phyloP scores from a whole-genome alignment of 306 rosid genomes.

The Luffa acutangula region DNA sequence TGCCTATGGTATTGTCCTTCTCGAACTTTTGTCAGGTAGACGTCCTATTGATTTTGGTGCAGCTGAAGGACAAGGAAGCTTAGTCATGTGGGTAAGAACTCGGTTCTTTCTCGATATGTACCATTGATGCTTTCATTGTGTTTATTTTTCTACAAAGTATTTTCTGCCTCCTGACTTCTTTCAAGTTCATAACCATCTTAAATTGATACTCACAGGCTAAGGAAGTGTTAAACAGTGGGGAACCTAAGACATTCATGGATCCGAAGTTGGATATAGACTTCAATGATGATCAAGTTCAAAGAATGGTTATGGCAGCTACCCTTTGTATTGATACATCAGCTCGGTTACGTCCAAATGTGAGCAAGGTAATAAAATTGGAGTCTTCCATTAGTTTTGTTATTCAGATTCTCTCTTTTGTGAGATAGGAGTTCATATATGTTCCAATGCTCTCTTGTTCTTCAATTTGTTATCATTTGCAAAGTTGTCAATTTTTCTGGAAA shows the following conservation, averaged over 20 bases:
- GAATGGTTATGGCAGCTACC: conserved; percentile 65
- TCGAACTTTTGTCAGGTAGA: conserved; percentile 78
- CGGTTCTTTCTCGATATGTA: not conserved
- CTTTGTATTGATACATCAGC: conserved; percentile 58
- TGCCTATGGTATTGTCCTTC: conserved; percentile 87
- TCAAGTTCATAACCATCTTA: not conserved
- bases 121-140: not conserved
- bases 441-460: not conserved
- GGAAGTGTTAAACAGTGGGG: conserved; percentile 51
- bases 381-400: not conserved
- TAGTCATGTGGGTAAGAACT: conserved; percentile 77
- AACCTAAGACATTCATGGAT: conserved; percentile 44
- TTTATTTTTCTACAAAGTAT: not conserved
- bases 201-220: conserved; percentile 44
- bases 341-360: conserved; percentile 61
- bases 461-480: not conserved
- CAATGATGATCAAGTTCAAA: conserved; percentile 46
- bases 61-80: conserved; percentile 56
- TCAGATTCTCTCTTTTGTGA: not conserved
- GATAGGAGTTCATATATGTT: not conserved
- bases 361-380: conserved; percentile 34
- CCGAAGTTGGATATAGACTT: conserved; percentile 47
- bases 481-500: not conserved
- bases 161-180: not conserved
- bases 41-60: conserved; percentile 47